Percentiles rank a stretch among this genome's conserved stretches.
These are phyloP conservation scores for Barbatosphaeria neglecta DNA, from an alignment of 495 filamentous ascomycete species.

Conservation along the genomic window DNA sequence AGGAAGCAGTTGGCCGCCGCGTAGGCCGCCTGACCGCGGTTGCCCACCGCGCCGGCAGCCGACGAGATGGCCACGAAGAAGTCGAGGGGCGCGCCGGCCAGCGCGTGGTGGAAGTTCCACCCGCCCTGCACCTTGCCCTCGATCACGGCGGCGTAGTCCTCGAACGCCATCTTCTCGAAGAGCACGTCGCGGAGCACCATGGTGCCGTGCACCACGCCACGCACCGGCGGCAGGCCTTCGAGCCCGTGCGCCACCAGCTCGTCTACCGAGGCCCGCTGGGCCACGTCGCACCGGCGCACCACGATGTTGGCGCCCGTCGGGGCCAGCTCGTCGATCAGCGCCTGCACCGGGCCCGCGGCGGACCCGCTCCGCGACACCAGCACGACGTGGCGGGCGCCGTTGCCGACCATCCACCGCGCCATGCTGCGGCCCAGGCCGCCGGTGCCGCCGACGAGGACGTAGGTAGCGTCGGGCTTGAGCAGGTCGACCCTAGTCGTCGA, in stretches of 20 bases:
- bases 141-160: conserved; percentile 36
- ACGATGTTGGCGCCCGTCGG: conserved; percentile 24
- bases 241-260: conserved; percentile 22
- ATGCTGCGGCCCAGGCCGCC: conserved; percentile 53
- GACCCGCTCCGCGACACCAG: conserved; percentile 46
- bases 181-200: conserved; percentile 47
- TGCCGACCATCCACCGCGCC: conserved; percentile 45
- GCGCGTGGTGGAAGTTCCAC: conserved; percentile 45
- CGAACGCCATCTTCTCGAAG: conserved; percentile 43
- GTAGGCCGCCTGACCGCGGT: conserved; percentile 51
- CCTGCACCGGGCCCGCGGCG: conserved; percentile 25
- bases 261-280: conserved; percentile 22
- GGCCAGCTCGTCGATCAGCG: conserved; percentile 32
- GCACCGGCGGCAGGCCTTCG: conserved; percentile 27
- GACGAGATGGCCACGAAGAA: conserved; percentile 61
- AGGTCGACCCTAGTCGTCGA: conserved; percentile 19
- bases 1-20: conserved; percentile 54
- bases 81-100: conserved; percentile 40
- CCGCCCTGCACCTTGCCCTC: conserved; percentile 44
- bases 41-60: conserved; percentile 46
- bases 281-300: conserved; percentile 31
- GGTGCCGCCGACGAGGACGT: conserved; percentile 52
- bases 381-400: conserved; percentile 46
- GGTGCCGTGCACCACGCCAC: conserved; percentile 37
- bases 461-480: conserved; percentile 35